Evolutionary conservation across 208 protist species (phyloP).

Genomic region (Acanthamoeba healyi): DNA sequence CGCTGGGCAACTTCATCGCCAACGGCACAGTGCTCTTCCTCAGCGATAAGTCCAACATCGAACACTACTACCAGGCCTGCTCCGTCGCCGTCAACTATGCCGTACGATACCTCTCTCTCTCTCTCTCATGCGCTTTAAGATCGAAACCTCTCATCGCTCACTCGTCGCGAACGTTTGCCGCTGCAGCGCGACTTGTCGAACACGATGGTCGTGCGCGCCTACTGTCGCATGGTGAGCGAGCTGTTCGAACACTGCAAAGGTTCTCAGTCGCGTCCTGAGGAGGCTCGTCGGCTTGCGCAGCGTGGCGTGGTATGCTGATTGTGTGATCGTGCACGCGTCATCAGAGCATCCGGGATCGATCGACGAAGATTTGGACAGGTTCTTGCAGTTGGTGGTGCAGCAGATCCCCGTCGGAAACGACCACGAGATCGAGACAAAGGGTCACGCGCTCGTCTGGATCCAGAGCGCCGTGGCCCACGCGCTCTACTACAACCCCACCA

Average conservation of each 20-base stretch:
- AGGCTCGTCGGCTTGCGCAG: too few relatives aligned
- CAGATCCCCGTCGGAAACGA: background rate
- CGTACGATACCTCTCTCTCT: background rate
- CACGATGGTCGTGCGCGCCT: background rate
- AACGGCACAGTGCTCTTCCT: background rate
- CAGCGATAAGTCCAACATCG: background rate
- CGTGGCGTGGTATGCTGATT: too few relatives aligned
- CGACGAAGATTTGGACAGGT: background rate
- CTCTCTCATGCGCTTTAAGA: background rate
- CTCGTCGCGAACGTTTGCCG: background rate
- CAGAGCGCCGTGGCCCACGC: conserved; percentile 19
- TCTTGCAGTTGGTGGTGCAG: background rate
- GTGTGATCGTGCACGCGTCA: background rate
- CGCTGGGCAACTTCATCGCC: background rate
- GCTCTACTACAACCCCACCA: conserved; percentile 39
- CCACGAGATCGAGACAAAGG: background rate
- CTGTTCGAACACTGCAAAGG: conserved; percentile 32
- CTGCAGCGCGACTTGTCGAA: background rate
- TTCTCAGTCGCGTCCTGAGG: background rate
- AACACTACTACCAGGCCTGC: conserved; percentile 10
- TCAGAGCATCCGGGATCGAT: background rate
- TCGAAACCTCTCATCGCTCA: background rate
- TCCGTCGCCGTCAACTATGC: background rate
- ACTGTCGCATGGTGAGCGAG: conserved; percentile 13
- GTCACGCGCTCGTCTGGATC: background rate